Conservation (phyloP, 2,329 filamentous ascomycete species). For the Ceratocystis variospora region DNA sequence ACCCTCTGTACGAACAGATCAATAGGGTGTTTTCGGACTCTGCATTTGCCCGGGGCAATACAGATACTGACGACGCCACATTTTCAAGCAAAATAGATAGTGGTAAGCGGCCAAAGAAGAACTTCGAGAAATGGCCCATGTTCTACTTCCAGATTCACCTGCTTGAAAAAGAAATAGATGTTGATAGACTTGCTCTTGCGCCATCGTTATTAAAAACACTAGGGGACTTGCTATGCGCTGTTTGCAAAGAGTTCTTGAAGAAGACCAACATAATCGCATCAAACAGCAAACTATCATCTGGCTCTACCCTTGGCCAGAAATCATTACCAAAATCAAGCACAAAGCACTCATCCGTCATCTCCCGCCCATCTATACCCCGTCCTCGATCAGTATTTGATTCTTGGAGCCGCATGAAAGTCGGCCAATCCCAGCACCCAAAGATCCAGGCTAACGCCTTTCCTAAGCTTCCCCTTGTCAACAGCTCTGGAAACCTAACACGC, state of each 20-base stretch:
- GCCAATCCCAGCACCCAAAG: constrained; percentile 5
- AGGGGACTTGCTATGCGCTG: constrained; percentile 50
- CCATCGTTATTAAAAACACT: constrained; percentile 1
- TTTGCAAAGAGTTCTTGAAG: constrained; percentile 61
- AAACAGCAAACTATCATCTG: neutral
- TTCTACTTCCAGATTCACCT: constrained; percentile 61
- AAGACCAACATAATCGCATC: constrained; percentile 28
- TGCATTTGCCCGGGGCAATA: constrained; percentile 54
- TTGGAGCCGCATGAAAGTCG: constrained; percentile 27
- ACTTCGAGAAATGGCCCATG: constrained; percentile 74
- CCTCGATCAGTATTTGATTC: constrained; percentile 26
- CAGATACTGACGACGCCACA: constrained; percentile 25
- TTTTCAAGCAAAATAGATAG: constrained; percentile 31
- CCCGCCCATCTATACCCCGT: constrained; percentile 19
- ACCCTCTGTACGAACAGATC: constrained; percentile 60
- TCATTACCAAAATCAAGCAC: neutral
- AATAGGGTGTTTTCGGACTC: constrained; percentile 67
- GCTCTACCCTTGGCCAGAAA: neutral
- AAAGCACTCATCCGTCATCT: constrained; percentile 50
- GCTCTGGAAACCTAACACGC: constrained; percentile 16
- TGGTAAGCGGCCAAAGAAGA: constrained; percentile 39
- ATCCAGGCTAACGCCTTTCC: constrained; percentile 11
- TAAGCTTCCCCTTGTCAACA: constrained; percentile 7
- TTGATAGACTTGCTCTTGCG: constrained; percentile 7
- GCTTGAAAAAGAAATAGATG: constrained; percentile 8